phyloP scores from a whole-genome alignment of 2,329 filamentous ascomycete genomes.

The Chaetomium strumarium region DNA sequence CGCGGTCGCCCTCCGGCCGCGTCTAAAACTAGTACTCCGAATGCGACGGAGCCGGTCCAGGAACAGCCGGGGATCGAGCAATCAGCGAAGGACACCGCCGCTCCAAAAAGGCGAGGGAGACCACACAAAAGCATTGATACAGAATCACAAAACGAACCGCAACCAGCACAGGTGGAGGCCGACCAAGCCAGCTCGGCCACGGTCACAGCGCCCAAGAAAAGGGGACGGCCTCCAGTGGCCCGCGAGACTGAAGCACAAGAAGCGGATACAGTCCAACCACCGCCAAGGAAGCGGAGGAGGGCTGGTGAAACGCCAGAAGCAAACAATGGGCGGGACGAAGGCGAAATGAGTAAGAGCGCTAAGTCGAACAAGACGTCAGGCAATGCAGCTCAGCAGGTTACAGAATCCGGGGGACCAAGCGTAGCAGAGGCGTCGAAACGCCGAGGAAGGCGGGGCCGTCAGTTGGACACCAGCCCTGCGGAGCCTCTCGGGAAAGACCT shows the following conservation, averaged over 20 bases:
- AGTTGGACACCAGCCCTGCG: conserved; percentile 13
- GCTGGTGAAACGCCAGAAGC: neutral
- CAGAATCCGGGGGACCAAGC: neutral
- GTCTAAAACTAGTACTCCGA: conserved; percentile 14
- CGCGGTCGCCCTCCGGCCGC: conserved; percentile 30
- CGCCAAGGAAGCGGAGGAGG: conserved; percentile 17
- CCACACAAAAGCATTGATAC: conserved; percentile 10
- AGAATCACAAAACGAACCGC: neutral
- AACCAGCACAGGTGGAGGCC: neutral
- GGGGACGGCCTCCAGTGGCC: conserved; percentile 11
- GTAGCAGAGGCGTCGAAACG: neutral
- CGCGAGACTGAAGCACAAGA: conserved; percentile 8
- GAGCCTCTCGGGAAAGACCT: neutral
- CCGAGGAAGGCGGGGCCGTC: conserved; percentile 19
- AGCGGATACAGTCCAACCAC: neutral
- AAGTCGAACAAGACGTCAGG: neutral
- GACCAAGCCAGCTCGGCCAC: neutral
- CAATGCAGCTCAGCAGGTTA: neutral
- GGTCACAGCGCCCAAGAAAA: conserved; percentile 8
- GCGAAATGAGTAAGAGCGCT: neutral
- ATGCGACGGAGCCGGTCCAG: neutral
- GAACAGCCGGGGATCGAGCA: neutral
- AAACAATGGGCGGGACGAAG: neutral
- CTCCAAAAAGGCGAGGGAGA: conserved; percentile 14
- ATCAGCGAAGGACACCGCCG: neutral